These are phyloP conservation scores for Sclerotinia minor DNA, from an alignment of 2,329 filamentous ascomycete genomes.

Conservation along the genomic window DNA sequence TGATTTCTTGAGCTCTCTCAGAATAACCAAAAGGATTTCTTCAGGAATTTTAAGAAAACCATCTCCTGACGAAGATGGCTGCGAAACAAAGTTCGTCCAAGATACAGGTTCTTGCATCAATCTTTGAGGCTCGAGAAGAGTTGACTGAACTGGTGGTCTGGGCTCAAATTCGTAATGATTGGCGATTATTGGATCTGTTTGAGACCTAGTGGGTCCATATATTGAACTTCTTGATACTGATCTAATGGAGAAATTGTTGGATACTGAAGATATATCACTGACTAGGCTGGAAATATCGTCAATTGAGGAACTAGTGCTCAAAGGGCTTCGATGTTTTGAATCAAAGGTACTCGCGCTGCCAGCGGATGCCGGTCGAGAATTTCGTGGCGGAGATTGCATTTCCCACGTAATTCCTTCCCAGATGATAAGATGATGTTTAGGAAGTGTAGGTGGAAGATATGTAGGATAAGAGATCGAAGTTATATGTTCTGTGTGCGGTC, in stretches of 20 bases:
- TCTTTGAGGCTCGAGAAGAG: constrained; percentile 18
- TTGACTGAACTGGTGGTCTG: constrained; percentile 20
- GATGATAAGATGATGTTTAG: constrained; percentile 12
- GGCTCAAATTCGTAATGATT: constrained; percentile 28
- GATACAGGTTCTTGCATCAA: constrained; percentile 27
- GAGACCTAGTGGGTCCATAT: constrained; percentile 29
- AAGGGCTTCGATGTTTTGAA: constrained; percentile 36
- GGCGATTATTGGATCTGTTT: constrained; percentile 25
- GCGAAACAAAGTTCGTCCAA: constrained; percentile 22
- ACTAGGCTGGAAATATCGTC: constrained; percentile 33
- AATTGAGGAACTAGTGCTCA: constrained; percentile 36
- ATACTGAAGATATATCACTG: constrained; percentile 32
- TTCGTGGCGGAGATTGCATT: constrained; percentile 32
- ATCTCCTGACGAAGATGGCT: constrained; percentile 48
- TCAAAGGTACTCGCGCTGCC: constrained; percentile 33
- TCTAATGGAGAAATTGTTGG: constrained; percentile 14
- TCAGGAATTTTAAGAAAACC: constrained; percentile 56
- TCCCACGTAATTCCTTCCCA: constrained; percentile 25
- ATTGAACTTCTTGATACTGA: constrained; percentile 18
- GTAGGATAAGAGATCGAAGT: constrained; percentile 31
- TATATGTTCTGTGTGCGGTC: constrained; percentile 27
- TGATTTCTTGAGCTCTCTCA: constrained; percentile 53
- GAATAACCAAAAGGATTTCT: constrained; percentile 59
- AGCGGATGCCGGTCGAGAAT: constrained; percentile 29
- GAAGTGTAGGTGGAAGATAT: constrained; percentile 27